These are phyloP conservation scores for Agaricus sinodeliciosus DNA, from an alignment of 768 basidiomycete genomes.

Conservation along the genomic window DNA sequence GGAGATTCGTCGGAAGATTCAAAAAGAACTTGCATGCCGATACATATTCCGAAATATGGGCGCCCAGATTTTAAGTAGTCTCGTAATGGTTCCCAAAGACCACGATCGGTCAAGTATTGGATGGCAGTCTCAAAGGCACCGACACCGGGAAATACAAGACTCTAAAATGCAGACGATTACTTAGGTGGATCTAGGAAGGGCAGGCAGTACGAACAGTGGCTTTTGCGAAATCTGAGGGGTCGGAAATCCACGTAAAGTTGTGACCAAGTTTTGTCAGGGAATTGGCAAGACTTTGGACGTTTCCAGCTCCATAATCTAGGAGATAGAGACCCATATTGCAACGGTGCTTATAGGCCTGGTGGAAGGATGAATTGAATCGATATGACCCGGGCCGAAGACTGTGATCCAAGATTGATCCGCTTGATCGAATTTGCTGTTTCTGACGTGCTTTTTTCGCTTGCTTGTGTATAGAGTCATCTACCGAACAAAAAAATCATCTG, in stretches of 20 bases:
- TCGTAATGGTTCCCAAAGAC: constrained; percentile 73
- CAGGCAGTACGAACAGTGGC: constrained; percentile 67
- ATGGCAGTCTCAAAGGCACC: constrained; percentile 91
- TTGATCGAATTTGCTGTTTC: constrained; percentile 5
- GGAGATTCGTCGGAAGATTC: constrained; percentile 77
- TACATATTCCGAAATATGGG: constrained; percentile 97
- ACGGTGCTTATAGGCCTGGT: not conserved
- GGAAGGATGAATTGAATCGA: constrained; percentile 8
- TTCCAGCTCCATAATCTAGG: constrained; percentile 96
- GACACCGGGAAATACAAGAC: constrained; percentile 94
- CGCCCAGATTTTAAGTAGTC: constrained; percentile 80
- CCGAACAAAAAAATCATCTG: not conserved
- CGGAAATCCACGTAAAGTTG: constrained; percentile 82
- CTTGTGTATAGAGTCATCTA: constrained; percentile 11
- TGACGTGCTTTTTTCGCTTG: constrained; percentile 15
- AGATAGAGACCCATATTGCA: constrained; percentile 58
- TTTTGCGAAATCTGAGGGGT: constrained; percentile 74
- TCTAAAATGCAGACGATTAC: constrained; percentile 37
- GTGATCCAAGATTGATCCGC: not conserved
- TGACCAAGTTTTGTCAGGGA: constrained; percentile 80
- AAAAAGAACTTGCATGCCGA: constrained; percentile 97
- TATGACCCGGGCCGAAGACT: not conserved
- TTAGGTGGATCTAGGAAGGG: constrained; percentile 4
- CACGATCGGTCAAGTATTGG: constrained; percentile 61
- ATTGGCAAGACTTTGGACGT: constrained; percentile 91